Evolutionary conservation across 139 green algal genomes (phyloP), one percentile per base, ranked within the genome.

Genomic region (Chlamydomonas sp.): DNA sequence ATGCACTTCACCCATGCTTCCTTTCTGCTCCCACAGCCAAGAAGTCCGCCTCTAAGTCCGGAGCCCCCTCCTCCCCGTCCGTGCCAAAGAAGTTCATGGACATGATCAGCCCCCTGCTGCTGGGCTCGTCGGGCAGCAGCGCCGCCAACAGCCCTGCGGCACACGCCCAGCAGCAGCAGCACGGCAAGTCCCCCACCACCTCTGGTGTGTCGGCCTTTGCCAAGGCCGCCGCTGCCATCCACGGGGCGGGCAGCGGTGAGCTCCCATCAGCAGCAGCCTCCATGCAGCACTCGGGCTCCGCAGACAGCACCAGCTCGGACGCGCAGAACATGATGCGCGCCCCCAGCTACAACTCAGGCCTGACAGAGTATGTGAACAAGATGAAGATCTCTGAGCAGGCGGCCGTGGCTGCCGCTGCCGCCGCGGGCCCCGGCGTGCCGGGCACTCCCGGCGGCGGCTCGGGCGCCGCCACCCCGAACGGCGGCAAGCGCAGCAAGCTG

Each of bases 341-440:
- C 14, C 66, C 77, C 64, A 61, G 5, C 12, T 77, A 84, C 86
- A 90, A 86, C 79, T 71, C 57, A 20, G 86, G 86, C 4, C 86
- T 90, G 3, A 86, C 79, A 2, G 86, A 90, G 73, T 90, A 90
- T 57, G 86, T 90, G 4, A 90, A 86, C 79, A 90, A 90, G 86
- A 90, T 90, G 86, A 86, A 86, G 71, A 90, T 90, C 20, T 86
- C 78, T 4, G 85, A 90, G 67, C 60, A 63, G 31, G 31, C 31
- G 31, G 31, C 31, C 31, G 31, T 49, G 31, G 31, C 31, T 49
- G 31, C 31, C 31, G 31, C 31, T 49, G 31, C 31, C 31, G 31
- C 31, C 31, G 31, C 31, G 31, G 31, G 31, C 31, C 31, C 82
- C 8, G 83, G 73, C 83, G 73, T 9, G 4, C 63, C 62, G 5